A percentile compares a stretch with the other conserved stretches of the same genome.
phyloP scores from a whole-genome alignment of 2,329 filamentous ascomycete species.

The Biscogniauxia marginata region DNA sequence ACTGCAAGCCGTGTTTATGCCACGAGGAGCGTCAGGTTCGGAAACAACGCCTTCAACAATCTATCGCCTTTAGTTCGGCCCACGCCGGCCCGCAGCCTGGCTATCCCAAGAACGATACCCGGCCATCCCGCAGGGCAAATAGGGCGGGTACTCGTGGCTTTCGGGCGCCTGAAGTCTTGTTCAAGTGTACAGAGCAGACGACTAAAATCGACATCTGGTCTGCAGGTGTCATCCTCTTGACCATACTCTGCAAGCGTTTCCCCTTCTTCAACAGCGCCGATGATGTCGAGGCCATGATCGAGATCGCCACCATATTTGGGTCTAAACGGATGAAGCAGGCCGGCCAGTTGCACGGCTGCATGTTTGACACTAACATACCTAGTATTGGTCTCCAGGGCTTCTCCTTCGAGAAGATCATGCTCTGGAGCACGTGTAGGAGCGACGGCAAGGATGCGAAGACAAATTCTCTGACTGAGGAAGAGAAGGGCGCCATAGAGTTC shows the following conservation, averaged over 20 bases:
- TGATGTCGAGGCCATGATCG: constrained; percentile 95
- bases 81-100: constrained; percentile 55
- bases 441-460: constrained; percentile 52
- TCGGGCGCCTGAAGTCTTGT: constrained; percentile 90
- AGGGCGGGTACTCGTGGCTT: constrained; percentile 93
- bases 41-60: constrained; percentile 53
- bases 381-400: constrained; percentile 86
- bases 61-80: constrained; percentile 54
- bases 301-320: constrained; percentile 95
- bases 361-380: constrained; percentile 90
- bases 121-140: constrained; percentile 86
- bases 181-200: constrained; percentile 95
- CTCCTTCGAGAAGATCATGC: constrained; percentile 85
- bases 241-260: constrained; percentile 85
- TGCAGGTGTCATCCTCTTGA: constrained; percentile 94
- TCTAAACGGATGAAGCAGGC: constrained; percentile 78
- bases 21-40: constrained; percentile 63
- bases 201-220: constrained; percentile 97
- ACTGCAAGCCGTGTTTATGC: constrained; percentile 80
- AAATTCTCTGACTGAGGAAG: constrained; percentile 60
- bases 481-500: constrained; percentile 72
- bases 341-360: constrained; percentile 81
- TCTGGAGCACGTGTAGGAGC: constrained; percentile 86
- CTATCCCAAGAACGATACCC: constrained; percentile 86
- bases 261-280: constrained; percentile 99